Conservation (phyloP, 73 alveolate species). For the Stentor coeruleus region DNA sequence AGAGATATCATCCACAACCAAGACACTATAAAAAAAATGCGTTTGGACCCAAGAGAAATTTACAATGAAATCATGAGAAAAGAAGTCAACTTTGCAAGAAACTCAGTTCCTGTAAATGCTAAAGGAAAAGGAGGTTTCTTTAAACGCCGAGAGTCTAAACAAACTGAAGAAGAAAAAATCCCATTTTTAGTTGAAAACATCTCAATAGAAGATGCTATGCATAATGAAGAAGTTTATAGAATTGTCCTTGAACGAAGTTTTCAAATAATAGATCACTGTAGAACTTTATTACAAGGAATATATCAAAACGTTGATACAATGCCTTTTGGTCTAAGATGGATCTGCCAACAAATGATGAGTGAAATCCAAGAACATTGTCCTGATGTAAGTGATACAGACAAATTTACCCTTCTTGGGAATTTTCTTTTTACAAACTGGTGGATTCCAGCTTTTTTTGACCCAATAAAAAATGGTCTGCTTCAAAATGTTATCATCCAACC, state of each 20-base stretch:
- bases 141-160: not conserved
- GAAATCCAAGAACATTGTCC: not conserved
- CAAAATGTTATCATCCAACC: slow-evolving; percentile 18
- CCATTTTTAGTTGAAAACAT: not conserved
- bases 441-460: slow-evolving; percentile 25
- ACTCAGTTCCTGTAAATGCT: not conserved
- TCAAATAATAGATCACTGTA: not conserved
- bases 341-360: slow-evolving; percentile 14
- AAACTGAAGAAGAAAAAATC: not conserved
- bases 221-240: not conserved
- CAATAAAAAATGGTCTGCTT: slow-evolving; percentile 21
- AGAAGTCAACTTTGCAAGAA: not conserved
- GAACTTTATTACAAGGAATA: not conserved
- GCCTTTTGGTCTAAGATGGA: slow-evolving; percentile 22
- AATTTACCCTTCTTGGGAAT: not conserved
- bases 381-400: not conserved
- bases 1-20: slow-evolving; percentile 17
- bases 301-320: not conserved
- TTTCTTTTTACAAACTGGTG: slow-evolving; percentile 16
- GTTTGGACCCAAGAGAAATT: not conserved
- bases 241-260: not conserved
- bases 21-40: not conserved
- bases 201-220: slow-evolving; percentile 14
- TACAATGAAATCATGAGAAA: not conserved
- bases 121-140: not conserved